phyloP scores from a whole-genome alignment of 768 basidiomycete species.

The Sarcodon sp. region DNA sequence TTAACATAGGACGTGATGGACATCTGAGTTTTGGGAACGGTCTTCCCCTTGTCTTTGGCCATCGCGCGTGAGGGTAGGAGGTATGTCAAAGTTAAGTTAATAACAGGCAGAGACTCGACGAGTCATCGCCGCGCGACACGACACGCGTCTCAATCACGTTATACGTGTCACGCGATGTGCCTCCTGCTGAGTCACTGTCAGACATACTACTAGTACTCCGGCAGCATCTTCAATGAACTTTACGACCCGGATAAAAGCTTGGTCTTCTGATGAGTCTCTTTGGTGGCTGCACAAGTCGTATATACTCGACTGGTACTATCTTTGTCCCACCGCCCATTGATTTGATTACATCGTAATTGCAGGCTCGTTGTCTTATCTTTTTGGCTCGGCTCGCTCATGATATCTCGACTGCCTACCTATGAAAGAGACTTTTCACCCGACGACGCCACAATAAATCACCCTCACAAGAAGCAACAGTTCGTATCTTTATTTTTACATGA shows the following conservation, averaged over 20 bases:
- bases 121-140: not conserved
- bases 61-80: conserved; percentile 16
- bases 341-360: not conserved
- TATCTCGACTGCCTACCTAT: conserved; percentile 21
- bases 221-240: too few species aligned
- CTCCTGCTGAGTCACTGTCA: not conserved
- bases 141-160: not conserved
- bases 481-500: not conserved
- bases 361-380: not conserved
- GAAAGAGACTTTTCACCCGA: conserved; percentile 24
- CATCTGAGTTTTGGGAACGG: conserved; percentile 29
- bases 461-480: conserved; percentile 36
- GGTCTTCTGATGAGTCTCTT: conserved; percentile 12
- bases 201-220: too few species aligned
- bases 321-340: conserved; percentile 10
- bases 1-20: conserved; percentile 37
- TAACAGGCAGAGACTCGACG: not conserved
- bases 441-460: conserved; percentile 41
- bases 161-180: not conserved
- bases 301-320: conserved; percentile 37
- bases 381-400: not conserved
- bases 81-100: not conserved
- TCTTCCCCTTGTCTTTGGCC: conserved; percentile 23
- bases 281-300: conserved; percentile 27
- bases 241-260: not conserved